These are phyloP conservation scores for Mycosphaerella sp. DNA, from an alignment of 2,329 filamentous ascomycete genomes.

Conservation along the genomic window DNA sequence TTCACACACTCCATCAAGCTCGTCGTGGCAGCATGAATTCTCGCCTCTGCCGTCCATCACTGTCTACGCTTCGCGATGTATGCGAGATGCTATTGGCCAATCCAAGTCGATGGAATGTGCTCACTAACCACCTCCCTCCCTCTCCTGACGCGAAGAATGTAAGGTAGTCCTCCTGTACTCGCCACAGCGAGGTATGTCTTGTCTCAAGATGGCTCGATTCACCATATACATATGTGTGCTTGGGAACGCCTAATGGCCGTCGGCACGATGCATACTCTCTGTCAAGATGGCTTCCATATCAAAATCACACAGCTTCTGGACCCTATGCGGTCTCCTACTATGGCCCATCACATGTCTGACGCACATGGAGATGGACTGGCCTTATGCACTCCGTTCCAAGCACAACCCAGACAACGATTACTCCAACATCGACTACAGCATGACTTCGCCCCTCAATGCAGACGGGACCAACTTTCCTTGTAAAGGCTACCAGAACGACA, in stretches of 20 bases:
- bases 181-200: not conserved
- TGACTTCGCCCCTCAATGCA: conserved; percentile 58
- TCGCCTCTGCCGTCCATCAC: not conserved
- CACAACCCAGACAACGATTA: conserved; percentile 41
- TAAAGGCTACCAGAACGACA: conserved; percentile 58
- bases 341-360: conserved; percentile 17
- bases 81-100: not conserved
- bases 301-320: not conserved
- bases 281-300: conserved; percentile 15
- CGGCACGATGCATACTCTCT: not conserved
- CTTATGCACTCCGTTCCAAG: conserved; percentile 49
- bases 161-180: conserved; percentile 6
- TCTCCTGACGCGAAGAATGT: conserved; percentile 4
- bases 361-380: conserved; percentile 53
- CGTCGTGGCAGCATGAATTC: not conserved
- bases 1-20: not conserved
- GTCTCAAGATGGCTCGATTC: not conserved
- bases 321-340: conserved; percentile 10
- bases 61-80: not conserved
- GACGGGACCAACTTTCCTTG: conserved; percentile 66
- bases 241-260: not conserved
- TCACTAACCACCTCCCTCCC: not conserved
- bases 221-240: not conserved
- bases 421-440: conserved; percentile 59
- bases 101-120: not conserved